Evolutionary conservation across 2,329 filamentous ascomycete species (phyloP), one percentile per base, ranked within the genome.

Genomic region (Neonectria punicea): DNA sequence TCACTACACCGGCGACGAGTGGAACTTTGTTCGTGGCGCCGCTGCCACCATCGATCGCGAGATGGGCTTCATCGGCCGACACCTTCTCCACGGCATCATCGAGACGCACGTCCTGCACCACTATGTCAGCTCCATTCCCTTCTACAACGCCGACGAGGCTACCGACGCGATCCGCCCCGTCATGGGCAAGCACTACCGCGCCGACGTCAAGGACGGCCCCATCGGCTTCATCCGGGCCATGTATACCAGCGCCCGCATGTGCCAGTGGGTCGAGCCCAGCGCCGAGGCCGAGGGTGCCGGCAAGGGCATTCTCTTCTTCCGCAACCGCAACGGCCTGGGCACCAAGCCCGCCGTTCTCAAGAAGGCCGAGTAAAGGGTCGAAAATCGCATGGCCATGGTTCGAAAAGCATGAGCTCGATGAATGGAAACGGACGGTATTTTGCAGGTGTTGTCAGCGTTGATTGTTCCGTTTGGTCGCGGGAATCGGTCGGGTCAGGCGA

Each of bases 81-180:
- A 92, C 73, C 87, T 98, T 67, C 86, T 98, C 80, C 95, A 98
- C 86, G 95, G 94, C 76, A 98, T 98, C 81, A 91, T 98, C 80
- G 95, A 98, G 86, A 98, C 95, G 53, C 95, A 98, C 83, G 95
- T 98, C 65, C 92, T 97, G 66, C 95, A 98, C 86, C 95, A 98
- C 88, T 98, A 97, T 82, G 89, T 98, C 79, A 95, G 92, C 82
- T 93, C 90, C 76, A 98, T 98, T 72, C 95, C 95, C 68, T 98
- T 98, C 84, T 98, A 98, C 85, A 87, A 98, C 80, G 95, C 94
- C 77, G 94, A 97, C 74, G 94, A 98, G 84, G 94, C 95, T 63
- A 92, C 90, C 74, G 94, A 98, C 74, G 94, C 94, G 76, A 97
- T 98, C 87, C 94, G 94, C 87, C 89, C 89, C 66, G 86, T 99